Evolutionary conservation across 371 early-diverging fungal genomes (phyloP).

Genomic region (Apophysomyces elegans): DNA sequence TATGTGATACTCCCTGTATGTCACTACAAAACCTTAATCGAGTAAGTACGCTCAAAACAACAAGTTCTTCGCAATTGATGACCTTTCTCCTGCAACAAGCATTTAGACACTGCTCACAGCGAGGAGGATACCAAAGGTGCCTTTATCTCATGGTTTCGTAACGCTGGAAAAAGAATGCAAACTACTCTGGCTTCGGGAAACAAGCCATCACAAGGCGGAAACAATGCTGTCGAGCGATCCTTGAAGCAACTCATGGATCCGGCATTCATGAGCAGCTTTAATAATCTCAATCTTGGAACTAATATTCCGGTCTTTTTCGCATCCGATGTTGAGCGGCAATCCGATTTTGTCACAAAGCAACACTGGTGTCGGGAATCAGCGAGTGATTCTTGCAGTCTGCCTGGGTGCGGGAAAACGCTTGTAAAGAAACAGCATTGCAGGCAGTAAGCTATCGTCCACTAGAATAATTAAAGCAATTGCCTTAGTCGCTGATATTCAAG

Average conservation of each 20-base stretch:
- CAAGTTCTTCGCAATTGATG: too few relatives aligned
- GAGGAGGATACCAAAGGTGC: slow-evolving; percentile 54
- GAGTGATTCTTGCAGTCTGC: slow-evolving; percentile 45
- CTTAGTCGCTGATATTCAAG: not conserved
- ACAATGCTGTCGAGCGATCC: slow-evolving; percentile 20
- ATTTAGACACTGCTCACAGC: slow-evolving; percentile 43
- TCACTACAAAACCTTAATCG: slow-evolving; percentile 50
- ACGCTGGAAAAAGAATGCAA: slow-evolving; percentile 50
- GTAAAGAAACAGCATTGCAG: slow-evolving; percentile 54
- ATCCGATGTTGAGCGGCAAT: slow-evolving; percentile 34
- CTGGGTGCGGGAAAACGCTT: slow-evolving; percentile 45
- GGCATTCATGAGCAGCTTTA: slow-evolving; percentile 28
- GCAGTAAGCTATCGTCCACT: slow-evolving; percentile 26
- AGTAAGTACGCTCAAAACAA: slow-evolving; percentile 18
- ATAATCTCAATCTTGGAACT: slow-evolving; percentile 24
- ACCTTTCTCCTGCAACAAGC: slow-evolving; percentile 23
- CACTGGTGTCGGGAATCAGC: slow-evolving; percentile 61
- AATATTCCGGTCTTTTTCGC: slow-evolving; percentile 40
- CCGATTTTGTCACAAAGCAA: slow-evolving; percentile 46
- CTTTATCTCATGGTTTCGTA: slow-evolving; percentile 47
- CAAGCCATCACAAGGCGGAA: slow-evolving; percentile 11
- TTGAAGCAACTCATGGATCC: slow-evolving; percentile 41
- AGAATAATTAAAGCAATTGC: not conserved
- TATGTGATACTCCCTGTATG: slow-evolving; percentile 52
- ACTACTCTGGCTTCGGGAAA: slow-evolving; percentile 30